These are phyloP conservation scores for Flaveria sonorensis DNA, from an alignment of 129 eudicot genomes.

Conservation along the genomic window DNA sequence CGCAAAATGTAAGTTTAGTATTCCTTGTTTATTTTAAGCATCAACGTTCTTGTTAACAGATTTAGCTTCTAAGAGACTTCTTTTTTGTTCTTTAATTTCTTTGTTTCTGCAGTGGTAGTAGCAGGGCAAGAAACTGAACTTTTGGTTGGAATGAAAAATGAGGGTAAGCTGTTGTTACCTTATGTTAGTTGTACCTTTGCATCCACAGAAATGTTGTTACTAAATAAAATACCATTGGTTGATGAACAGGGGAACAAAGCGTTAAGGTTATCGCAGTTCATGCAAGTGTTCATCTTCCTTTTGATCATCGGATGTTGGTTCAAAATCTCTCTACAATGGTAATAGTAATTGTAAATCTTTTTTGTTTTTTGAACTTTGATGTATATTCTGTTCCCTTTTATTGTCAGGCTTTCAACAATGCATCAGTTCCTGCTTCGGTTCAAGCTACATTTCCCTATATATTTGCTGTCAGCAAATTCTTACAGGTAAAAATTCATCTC, in stretches of 20 bases:
- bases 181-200: background rate
- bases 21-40: background rate
- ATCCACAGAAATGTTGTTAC: constrained; percentile 17
- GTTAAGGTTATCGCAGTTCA: constrained; percentile 71
- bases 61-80: background rate
- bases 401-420: constrained; percentile 70
- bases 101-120: constrained; percentile 55
- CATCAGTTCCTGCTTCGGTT: constrained; percentile 83
- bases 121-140: constrained; percentile 90
- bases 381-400: constrained; percentile 8
- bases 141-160: constrained; percentile 79
- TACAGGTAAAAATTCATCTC: constrained; percentile 59
- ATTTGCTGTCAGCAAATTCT: constrained; percentile 92
- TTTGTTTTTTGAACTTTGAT: background rate
- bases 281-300: constrained; percentile 79
- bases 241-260: constrained; percentile 59
- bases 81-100: background rate
- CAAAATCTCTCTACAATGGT: constrained; percentile 60
- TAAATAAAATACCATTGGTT: background rate
- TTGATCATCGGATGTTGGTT: constrained; percentile 66
- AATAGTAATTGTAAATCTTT: background rate
- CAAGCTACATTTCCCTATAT: constrained; percentile 89
- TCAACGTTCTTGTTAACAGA: background rate
- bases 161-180: constrained; percentile 50
- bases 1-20: constrained; percentile 49